phyloP scores from a whole-genome alignment of 2,329 filamentous ascomycete genomes.

The Stylonectria norvegica region DNA sequence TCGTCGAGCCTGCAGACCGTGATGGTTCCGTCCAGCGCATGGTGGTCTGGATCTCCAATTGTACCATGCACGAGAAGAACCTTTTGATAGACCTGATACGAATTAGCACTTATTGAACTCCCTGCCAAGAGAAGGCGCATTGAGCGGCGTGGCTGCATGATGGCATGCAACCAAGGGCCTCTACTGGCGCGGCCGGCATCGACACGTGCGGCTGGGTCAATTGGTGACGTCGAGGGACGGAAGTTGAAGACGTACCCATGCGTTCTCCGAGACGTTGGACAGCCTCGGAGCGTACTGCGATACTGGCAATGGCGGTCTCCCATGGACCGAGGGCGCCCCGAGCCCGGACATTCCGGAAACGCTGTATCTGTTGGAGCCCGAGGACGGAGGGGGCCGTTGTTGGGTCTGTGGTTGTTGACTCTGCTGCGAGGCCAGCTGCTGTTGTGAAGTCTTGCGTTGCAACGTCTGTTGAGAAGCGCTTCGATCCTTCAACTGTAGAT shows the following conservation, averaged over 20 bases:
- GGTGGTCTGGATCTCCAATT: slow-evolving; percentile 68
- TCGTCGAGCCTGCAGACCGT: slow-evolving; percentile 81
- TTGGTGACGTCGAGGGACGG: slow-evolving; percentile 9
- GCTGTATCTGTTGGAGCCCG: slow-evolving; percentile 57
- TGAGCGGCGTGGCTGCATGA: slow-evolving; percentile 9
- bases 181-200: slow-evolving; percentile 11
- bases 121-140: slow-evolving; percentile 1
- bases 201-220: slow-evolving; percentile 9
- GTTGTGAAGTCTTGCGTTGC: slow-evolving; percentile 3
- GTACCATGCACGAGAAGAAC: slow-evolving; percentile 77
- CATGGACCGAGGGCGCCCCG: slow-evolving; percentile 52
- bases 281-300: slow-evolving; percentile 81
- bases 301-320: slow-evolving; percentile 56
- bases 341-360: slow-evolving; percentile 62
- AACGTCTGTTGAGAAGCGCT: slow-evolving; percentile 13
- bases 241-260: slow-evolving; percentile 64
- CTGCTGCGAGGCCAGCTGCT: slow-evolving; percentile 4
- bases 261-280: slow-evolving; percentile 73
- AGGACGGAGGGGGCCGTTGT: slow-evolving; percentile 37
- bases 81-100: slow-evolving; percentile 79
- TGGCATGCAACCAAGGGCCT: slow-evolving; percentile 6
- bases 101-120: slow-evolving; percentile 30
- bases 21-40: slow-evolving; percentile 72
- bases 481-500: slow-evolving; percentile 56
- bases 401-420: slow-evolving; percentile 22